Evolutionary conservation across 129 eudicot genomes (phyloP), one percentile per base, ranked within the genome.

Genomic region (Solidago caesia): DNA sequence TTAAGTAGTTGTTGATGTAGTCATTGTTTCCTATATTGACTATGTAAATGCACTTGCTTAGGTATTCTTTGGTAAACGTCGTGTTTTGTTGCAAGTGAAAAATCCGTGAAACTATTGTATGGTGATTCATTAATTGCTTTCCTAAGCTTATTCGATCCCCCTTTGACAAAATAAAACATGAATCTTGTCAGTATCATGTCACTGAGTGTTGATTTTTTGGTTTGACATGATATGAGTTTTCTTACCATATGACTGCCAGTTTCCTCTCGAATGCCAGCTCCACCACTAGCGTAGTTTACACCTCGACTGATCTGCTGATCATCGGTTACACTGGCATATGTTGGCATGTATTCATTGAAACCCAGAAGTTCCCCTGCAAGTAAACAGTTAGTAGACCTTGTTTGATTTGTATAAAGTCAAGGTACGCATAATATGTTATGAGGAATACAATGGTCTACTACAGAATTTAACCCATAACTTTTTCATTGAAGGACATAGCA

Each of bases 1-100:
- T 62, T 4, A 86, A 67, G 81, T 81, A 86, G 70, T 86, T 86
- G 76, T 86, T 86, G 75, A 83, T 63, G 72, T 86, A 86, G 56
- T 83, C 88, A 4, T 83, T 83, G 71, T 82, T 86, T 64, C 90
- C 90, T 0, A 83, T 73, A 26, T 75, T 74, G 47, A 64, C 79
- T 11, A 75, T 0, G 46, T 86, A 86, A 13, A 86, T 64, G 82
- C 90, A 83, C 55, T 67, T 78, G 73, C 41, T 71, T 26, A 86
- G 71, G 64, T 79, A 27, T 55, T 56, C 42, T 5, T 46, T 66
- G 4, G 78, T 72, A 12, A 39, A 44, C 27, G 75, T 74, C 5
- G n/a, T 48, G 81, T 81, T 51, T n/a, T 42, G 16, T 63, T 76
- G 85, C 55, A 60, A 39, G 12, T 44, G 46, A 39, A 10, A 8